Percentiles rank a stretch among this genome's conserved stretches.
These are phyloP conservation scores for Acorus gramineus DNA, from an alignment of 106 monocot species.

Conservation along the genomic window DNA sequence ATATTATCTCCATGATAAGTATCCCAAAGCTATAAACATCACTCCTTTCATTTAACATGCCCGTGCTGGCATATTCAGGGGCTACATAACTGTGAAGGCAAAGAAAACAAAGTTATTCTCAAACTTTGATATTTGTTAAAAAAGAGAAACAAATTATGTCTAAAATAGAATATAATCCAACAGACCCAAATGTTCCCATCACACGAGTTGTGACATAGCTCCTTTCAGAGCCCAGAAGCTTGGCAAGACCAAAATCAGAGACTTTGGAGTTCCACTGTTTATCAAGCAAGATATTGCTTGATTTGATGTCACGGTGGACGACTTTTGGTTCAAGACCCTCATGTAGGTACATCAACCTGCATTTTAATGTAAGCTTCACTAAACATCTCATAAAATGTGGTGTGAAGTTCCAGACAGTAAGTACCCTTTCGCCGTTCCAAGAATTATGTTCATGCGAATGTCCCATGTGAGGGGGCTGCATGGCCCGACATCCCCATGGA, in stretches of 20 bases:
- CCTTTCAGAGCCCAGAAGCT: slow-evolving; percentile 76
- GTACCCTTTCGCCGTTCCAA: slow-evolving; percentile 49
- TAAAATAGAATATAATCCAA: not conserved
- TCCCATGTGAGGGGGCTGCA: slow-evolving; percentile 47
- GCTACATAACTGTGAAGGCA: slow-evolving; percentile 66
- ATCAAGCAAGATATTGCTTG: slow-evolving; percentile 83
- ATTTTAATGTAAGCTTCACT: not conserved
- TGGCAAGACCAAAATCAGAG: slow-evolving; percentile 88
- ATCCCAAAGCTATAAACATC: slow-evolving; percentile 94
- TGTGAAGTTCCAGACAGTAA: not conserved
- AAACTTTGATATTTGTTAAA: not conserved
- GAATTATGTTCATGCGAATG: slow-evolving; percentile 45
- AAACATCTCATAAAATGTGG: too few species aligned
- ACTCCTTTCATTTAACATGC: slow-evolving; percentile 89
- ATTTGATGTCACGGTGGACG: slow-evolving; percentile 87
- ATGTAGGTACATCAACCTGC: slow-evolving; percentile 80
- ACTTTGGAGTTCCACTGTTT: slow-evolving; percentile 75
- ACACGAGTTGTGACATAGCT: slow-evolving; percentile 86
- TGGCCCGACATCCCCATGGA: slow-evolving; percentile 38
- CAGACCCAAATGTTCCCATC: slow-evolving; percentile 91
- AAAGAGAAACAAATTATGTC: not conserved
- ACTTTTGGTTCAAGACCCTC: slow-evolving; percentile 95
- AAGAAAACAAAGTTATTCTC: not conserved
- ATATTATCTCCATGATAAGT: slow-evolving; percentile 88
- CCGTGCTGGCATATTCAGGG: slow-evolving; percentile 83